Evolutionary conservation across 2,329 filamentous ascomycete species (phyloP), one percentile per base, ranked within the genome.

Genomic region (Hypomyces perniciosus): DNA sequence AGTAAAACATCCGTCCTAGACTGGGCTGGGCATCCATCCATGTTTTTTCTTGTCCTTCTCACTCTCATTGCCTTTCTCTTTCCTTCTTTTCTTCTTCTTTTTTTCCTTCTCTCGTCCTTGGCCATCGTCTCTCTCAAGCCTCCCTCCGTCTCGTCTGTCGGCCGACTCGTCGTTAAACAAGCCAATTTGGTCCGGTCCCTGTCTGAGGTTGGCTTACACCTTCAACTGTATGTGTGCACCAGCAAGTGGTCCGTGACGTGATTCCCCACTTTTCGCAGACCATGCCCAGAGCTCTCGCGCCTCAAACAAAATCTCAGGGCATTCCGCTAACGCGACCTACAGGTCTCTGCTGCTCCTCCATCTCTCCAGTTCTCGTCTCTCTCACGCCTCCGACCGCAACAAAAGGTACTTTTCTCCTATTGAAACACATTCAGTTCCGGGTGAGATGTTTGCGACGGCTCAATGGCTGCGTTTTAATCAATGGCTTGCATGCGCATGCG

Each of bases 271-370:
- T 50, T 54, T 57, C 34, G 33, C 44, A 44, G 48, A 46, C 48
- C 34, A 40, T 47, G 37, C 35, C 48, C 37, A 41, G 34, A 51
- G 53, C 56, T 54, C 44, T 42, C 46, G 35, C 46, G 48, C 55
- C 53, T 57, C 51, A 56, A 51, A 61, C 59, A 60, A 61, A 62
- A 61, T 56, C 57, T 52, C 55, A 50, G 49, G 44, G 43, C 53
- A 55, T 48, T 59, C 59, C 59, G 46, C 57, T 55, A 54, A 42
- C 59, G 59, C 59, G 56, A 51, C 55, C 52, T 38, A 45, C 46
- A 47, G 40, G 48, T 44, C 45, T 52, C 10, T 43, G 8, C 46
- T 51, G 37, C 40, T 45, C 37, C 42, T 46, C 37, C 41, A 29
- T 35, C 41, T 35, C 41, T 29, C 28, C 41, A 10, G 38, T 33